phyloP scores from a whole-genome alignment of 257 asterid genomes.

The Anisodus acutangulus region DNA sequence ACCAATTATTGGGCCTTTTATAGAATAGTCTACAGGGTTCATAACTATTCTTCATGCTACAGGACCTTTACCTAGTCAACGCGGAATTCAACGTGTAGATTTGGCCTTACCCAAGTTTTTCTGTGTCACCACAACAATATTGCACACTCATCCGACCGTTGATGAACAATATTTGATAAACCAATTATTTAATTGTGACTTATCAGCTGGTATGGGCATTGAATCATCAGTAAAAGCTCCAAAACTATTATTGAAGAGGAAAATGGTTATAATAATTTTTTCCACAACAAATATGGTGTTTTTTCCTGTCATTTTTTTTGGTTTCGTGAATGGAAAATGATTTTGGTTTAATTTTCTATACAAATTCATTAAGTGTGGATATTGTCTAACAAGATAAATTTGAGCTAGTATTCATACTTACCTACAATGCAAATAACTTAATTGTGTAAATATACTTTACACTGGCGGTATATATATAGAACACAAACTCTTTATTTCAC shows the following conservation, averaged over 20 bases:
- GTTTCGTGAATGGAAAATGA: neutral
- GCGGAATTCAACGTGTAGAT: too few relatives aligned
- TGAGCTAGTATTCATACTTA: neutral
- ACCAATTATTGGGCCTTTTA: neutral
- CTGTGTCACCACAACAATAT: neutral
- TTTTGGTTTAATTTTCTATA: too few relatives aligned
- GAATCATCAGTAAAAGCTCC: conserved; percentile 11
- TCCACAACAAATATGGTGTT: neutral
- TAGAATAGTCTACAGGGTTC: neutral
- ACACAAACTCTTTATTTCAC: too few relatives aligned
- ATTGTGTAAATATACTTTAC: too few relatives aligned
- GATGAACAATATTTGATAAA: conserved; percentile 33
- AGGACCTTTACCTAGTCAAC: neutral
- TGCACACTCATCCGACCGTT: neutral
- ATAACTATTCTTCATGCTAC: neutral
- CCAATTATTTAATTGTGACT: conserved; percentile 42
- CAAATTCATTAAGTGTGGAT: too few relatives aligned
- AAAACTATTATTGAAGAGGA: conserved; percentile 17
- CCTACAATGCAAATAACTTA: too few relatives aligned
- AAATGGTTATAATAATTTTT: conserved; percentile 32
- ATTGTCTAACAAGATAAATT: too few relatives aligned
- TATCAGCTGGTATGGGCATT: conserved; percentile 42
- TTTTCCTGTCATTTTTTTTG: neutral
- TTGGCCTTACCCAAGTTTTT: too few relatives aligned
- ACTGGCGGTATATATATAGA: neutral